Percentiles rank a stretch among this genome's conserved stretches.
Conservation (phyloP, 805 yeast species). For the Naumovozyma castellii region DNA sequence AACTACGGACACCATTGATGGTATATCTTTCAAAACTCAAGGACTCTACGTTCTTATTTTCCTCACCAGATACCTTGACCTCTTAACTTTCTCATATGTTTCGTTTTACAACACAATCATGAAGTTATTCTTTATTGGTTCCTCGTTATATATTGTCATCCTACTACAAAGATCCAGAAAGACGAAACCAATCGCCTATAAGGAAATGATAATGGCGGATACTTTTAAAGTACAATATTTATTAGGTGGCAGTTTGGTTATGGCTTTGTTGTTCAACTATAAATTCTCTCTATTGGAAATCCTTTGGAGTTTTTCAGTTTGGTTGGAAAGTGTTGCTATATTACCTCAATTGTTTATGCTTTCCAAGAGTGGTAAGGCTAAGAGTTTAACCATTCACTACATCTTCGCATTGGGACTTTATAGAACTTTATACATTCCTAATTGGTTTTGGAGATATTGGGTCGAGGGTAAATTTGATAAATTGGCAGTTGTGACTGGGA, state of each 20-base stretch:
- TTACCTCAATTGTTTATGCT: conserved; percentile 87
- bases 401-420: conserved; percentile 88
- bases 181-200: conserved; percentile 44
- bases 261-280: conserved; percentile 56
- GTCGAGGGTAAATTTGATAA: conserved; percentile 53
- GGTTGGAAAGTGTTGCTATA: conserved; percentile 90
- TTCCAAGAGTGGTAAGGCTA: conserved; percentile 82
- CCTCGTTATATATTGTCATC: conserved; percentile 67
- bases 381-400: conserved; percentile 80
- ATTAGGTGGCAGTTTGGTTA: conserved; percentile 48
- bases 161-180: conserved; percentile 42
- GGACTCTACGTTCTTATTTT: conserved; percentile 65
- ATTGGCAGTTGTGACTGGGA: conserved; percentile 67
- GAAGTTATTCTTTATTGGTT: conserved; percentile 71
- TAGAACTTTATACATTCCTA: conserved; percentile 83
- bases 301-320: conserved; percentile 79
- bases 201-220: conserved; percentile 53
- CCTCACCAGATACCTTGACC: conserved; percentile 61
- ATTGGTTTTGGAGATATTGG: conserved; percentile 84
- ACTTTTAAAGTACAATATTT: conserved; percentile 69
- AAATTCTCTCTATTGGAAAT: conserved; percentile 54
- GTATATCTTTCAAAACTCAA: conserved; percentile 86
- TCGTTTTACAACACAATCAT: conserved; percentile 70
- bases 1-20: conserved; percentile 56
- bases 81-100: conserved; percentile 38